Conservation (phyloP, 306 rosid species). For the Casuarina glauca region DNA sequence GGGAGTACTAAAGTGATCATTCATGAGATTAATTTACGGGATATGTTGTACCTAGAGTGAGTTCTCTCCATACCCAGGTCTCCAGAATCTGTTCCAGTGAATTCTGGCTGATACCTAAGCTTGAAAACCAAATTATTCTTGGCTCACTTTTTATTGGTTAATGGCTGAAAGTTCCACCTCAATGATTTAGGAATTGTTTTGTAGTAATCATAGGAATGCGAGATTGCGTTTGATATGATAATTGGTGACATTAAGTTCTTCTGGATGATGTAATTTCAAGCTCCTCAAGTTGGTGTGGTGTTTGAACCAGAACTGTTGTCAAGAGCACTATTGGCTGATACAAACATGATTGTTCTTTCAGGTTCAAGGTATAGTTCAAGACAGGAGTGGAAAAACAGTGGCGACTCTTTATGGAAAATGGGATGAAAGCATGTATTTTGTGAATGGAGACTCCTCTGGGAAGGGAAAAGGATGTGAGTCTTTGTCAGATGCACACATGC, state of each 20-base stretch:
- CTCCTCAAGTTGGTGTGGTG: not conserved
- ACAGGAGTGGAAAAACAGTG: constrained; percentile 73
- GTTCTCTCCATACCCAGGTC: not conserved
- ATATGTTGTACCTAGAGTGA: not conserved
- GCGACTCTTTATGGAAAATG: constrained; percentile 95
- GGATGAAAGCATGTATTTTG: constrained; percentile 96
- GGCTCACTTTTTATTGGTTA: not conserved
- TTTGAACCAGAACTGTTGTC: constrained; percentile 5
- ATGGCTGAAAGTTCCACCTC: not conserved
- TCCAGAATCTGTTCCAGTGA: not conserved
- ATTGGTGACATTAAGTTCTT: not conserved
- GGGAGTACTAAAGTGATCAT: not conserved
- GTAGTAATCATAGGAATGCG: not conserved
- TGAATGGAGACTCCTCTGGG: constrained; percentile 71
- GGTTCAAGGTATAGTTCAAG: constrained; percentile 93
- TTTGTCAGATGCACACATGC: constrained; percentile 69
- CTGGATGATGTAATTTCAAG: not conserved
- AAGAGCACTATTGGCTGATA: not conserved
- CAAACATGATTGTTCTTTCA: constrained; percentile 28
- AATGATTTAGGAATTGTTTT: not conserved
- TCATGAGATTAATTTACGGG: not conserved
- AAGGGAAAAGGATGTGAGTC: constrained; percentile 86
- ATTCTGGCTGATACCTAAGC: not conserved
- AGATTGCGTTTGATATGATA: not conserved
- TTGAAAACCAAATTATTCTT: not conserved